Conservation (phyloP, 140 eudicot species). For the Oenanthe javanica region DNA sequence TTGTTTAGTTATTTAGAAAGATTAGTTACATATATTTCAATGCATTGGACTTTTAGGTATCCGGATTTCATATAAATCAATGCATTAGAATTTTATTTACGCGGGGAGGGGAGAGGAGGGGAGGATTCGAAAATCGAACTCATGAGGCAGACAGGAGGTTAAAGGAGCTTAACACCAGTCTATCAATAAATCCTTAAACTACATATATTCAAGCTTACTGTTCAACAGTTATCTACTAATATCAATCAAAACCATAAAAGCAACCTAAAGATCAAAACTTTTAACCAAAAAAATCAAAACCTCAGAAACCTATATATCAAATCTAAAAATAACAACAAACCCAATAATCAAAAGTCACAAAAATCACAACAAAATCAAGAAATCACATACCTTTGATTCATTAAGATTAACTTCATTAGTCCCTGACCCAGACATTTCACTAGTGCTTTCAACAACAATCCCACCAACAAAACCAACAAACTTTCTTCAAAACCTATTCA, state of each 20-base stretch:
- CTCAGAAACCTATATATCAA: neutral
- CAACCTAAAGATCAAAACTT: neutral
- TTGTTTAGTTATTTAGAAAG: neutral
- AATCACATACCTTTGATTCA: neutral
- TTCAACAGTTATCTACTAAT: neutral
- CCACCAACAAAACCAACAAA: neutral
- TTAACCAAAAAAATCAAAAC: neutral
- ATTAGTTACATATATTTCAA: neutral
- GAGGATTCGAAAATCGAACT: too few species aligned
- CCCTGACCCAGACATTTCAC: conserved; percentile 1
- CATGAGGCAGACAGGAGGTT: too few species aligned
- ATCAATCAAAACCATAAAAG: neutral
- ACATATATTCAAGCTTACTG: neutral
- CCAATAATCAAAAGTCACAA: neutral
- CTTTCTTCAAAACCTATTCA: neutral
- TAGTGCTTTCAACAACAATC: neutral
- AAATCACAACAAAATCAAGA: neutral
- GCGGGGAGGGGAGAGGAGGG: too few species aligned
- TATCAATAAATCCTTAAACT: neutral
- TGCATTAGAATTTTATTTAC: too few species aligned
- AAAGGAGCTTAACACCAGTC: neutral
- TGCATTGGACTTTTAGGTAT: neutral
- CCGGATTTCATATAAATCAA: too few species aligned
- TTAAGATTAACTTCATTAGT: conserved; percentile 5
- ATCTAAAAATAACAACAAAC: neutral